Evolutionary conservation across 2,329 filamentous ascomycete species (phyloP), one percentile per base, ranked within the genome.

Genomic region (Penicillium sp.): DNA sequence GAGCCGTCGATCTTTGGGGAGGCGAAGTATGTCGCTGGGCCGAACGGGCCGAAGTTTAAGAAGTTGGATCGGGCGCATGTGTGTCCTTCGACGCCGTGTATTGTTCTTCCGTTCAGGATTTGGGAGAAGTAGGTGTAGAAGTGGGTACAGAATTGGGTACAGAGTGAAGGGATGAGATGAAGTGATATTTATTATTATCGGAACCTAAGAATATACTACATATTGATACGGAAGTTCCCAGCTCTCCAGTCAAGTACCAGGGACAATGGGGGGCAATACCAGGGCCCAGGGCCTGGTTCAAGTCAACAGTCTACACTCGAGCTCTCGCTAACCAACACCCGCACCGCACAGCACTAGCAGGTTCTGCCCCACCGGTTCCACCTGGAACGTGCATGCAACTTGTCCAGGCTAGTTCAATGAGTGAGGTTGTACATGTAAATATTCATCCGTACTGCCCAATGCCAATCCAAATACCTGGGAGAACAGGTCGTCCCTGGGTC

Each of bases 31-130:
- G 71, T 70, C 0, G 72, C 70, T 50, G 85, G 85, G 1, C 85
- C 85, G 1, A 85, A 82, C 17, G 85, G 85, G 1, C 85, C 85
- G 1, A 73, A 71, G 52, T 79, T 83, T 56, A 87, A 88, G 70
- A 70, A 80, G 43, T 63, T 88, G 56, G 77, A 80, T 50, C 69
- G 85, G 46, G 74, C 67, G 32, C 69, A 81, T 34, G 76, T 87
- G 2, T 88, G 85, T 70, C 82, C 83, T 1, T 75, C 79, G 3
- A 68, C 72, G 21, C 59, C 65, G 34, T 82, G 80, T 62, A 70
- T 77, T 49, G 60, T 78, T 37, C 66, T 77, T 41, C 71, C 69
- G 9, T 71, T 77, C 44, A 59, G 54, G 8, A 61, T 54, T 27
- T 67, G 59, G 59, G 54, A 45, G 17, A 53, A 8, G 40, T 41